These are phyloP conservation scores for Leccinum pachyderme DNA, from an alignment of 1,284 basidiomycete species.

Conservation along the genomic window DNA sequence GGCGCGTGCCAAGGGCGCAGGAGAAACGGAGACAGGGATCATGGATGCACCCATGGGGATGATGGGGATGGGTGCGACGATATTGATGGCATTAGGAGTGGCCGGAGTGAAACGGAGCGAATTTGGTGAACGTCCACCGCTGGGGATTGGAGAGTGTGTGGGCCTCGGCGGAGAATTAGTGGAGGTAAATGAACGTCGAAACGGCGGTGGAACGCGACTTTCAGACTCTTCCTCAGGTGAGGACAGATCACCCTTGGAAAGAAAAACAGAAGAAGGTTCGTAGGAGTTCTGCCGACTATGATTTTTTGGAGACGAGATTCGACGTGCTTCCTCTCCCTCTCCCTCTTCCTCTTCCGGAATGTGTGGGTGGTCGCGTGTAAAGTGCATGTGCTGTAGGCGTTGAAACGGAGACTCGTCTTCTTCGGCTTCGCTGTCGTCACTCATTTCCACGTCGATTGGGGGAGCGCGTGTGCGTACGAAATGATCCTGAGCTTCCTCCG, in stretches of 20 bases:
- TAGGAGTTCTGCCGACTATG: slow-evolving; percentile 16
- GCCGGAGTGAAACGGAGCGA: slow-evolving; percentile 13
- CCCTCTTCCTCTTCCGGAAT: slow-evolving; percentile 71
- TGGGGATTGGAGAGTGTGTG: slow-evolving; percentile 23
- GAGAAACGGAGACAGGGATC: slow-evolving; percentile 18
- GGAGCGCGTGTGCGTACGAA: slow-evolving; percentile 47
- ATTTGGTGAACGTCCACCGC: slow-evolving; percentile 20
- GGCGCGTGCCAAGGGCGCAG: slow-evolving; percentile 14
- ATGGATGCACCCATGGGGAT: slow-evolving; percentile 15
- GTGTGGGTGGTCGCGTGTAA: slow-evolving; percentile 47
- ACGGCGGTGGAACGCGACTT: slow-evolving; percentile 44
- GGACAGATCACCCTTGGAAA: slow-evolving; percentile 26
- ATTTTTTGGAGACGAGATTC: slow-evolving; percentile 17
- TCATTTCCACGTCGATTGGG: slow-evolving; percentile 72
- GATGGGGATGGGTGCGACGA: slow-evolving; percentile 26
- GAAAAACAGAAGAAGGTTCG: slow-evolving; percentile 18
- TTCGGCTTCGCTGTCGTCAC: slow-evolving; percentile 75
- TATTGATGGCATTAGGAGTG: slow-evolving; percentile 17
- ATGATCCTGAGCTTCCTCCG: slow-evolving; percentile 40
- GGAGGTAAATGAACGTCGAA: slow-evolving; percentile 40
- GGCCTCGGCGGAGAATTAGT: slow-evolving; percentile 22
- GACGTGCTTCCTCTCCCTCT: slow-evolving; percentile 42
- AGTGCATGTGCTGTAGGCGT: slow-evolving; percentile 37
- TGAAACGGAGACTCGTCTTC: slow-evolving; percentile 50
- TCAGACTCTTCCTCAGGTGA: slow-evolving; percentile 38